Percentiles rank a stretch among this genome's conserved stretches.
phyloP scores from a whole-genome alignment of 345 rosid genomes.

The Populus deltoides region DNA sequence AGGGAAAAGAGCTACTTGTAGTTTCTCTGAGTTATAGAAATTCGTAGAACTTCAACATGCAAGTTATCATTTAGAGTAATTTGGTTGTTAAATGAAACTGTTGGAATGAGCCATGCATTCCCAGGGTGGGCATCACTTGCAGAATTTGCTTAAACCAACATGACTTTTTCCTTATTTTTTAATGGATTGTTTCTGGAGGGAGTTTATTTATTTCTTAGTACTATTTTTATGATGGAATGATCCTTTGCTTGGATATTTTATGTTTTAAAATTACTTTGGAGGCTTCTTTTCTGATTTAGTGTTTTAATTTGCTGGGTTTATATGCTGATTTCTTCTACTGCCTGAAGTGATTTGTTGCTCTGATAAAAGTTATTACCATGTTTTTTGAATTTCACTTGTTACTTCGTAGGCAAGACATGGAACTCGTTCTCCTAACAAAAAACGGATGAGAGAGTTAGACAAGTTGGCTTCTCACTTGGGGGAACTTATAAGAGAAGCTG shows the following conservation, averaged over 20 bases:
- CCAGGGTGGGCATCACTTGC: neutral
- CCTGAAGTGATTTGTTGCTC: neutral
- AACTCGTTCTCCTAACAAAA: constrained; percentile 92
- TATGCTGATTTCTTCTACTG: neutral
- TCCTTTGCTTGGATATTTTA: neutral
- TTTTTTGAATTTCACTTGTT: neutral
- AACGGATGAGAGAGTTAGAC: constrained; percentile 70
- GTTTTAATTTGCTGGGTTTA: neutral
- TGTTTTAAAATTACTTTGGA: neutral
- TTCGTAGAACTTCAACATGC: neutral
- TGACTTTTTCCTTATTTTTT: neutral
- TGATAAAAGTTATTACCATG: neutral
- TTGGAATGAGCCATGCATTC: neutral
- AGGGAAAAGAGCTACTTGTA: neutral
- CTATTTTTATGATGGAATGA: neutral
- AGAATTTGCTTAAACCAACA: neutral
- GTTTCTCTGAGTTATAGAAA: neutral
- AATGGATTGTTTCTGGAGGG: neutral
- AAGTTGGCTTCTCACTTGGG: constrained; percentile 56
- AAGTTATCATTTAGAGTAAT: neutral
- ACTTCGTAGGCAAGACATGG: constrained; percentile 82
- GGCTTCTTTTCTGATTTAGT: neutral
- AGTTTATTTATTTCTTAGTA: neutral
- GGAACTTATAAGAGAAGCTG: constrained; percentile 55
- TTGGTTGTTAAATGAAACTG: neutral